Percentiles rank a stretch among this genome's conserved stretches.
phyloP scores from a whole-genome alignment of 306 rosid species.

The Ormosia semicastrata region DNA sequence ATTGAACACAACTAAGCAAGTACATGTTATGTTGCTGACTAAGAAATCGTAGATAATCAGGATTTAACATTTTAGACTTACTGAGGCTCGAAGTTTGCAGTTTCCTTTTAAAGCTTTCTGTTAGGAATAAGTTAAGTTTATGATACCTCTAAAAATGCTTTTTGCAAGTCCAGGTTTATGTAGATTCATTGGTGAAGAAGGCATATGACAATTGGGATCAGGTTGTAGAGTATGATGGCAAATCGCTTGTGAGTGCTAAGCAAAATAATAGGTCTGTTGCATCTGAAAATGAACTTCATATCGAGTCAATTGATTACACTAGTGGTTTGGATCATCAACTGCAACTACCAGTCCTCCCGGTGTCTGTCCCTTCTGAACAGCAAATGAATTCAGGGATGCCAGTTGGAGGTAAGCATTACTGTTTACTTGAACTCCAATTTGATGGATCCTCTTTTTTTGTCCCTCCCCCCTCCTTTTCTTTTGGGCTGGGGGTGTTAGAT shows the following conservation, averaged over 20 bases:
- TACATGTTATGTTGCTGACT: neutral
- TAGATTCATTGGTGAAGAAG: constrained; percentile 88
- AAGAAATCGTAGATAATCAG: neutral
- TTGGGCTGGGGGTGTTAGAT: neutral
- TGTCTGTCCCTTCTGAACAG: constrained; percentile 59
- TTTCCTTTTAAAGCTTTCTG: constrained; percentile 11
- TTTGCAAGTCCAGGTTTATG: constrained; percentile 70
- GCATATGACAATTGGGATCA: constrained; percentile 95
- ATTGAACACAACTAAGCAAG: neutral
- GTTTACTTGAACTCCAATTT: constrained; percentile 18
- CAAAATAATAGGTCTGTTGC: constrained; percentile 41
- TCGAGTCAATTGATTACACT: constrained; percentile 45
- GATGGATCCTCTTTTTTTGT: neutral
- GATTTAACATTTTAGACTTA: constrained; percentile 7
- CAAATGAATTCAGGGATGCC: constrained; percentile 54
- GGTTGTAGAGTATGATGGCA: constrained; percentile 90
- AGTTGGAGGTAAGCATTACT: constrained; percentile 54
- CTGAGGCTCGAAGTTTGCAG: constrained; percentile 9
- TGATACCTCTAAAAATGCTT: constrained; percentile 23
- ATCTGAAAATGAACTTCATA: constrained; percentile 55
- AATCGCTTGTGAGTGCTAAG: constrained; percentile 62
- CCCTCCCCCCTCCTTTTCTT: neutral
- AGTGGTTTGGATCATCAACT: constrained; percentile 55
- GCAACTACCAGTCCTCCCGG: constrained; percentile 41
- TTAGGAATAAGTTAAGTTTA: constrained; percentile 16